These are phyloP conservation scores for Lactifluus piperatus DNA, from an alignment of 768 basidiomycete species.

Conservation along the genomic window DNA sequence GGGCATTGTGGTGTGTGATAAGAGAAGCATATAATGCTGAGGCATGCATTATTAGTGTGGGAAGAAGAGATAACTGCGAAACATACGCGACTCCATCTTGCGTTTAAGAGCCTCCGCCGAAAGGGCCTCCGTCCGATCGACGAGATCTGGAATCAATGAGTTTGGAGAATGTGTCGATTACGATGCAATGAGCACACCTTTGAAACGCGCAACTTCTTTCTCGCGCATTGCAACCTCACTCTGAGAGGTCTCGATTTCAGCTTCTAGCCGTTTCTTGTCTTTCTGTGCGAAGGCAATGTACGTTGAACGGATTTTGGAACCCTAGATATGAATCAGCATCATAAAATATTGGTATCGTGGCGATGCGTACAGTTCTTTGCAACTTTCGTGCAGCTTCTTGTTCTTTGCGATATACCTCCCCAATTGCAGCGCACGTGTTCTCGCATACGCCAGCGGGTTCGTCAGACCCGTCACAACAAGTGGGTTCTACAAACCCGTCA, in stretches of 20 bases:
- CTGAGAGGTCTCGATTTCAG: slow-evolving; percentile 41
- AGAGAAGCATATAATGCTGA: slow-evolving; percentile 75
- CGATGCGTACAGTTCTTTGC: slow-evolving; percentile 58
- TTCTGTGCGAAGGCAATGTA: slow-evolving; percentile 84
- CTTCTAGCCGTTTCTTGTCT: slow-evolving; percentile 80
- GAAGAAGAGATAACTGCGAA: background rate
- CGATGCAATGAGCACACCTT: slow-evolving; percentile 37
- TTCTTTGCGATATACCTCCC: slow-evolving; percentile 57
- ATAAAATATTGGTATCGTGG: background rate
- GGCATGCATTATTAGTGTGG: background rate
- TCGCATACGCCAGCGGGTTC: slow-evolving; percentile 75
- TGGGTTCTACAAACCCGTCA: slow-evolving; percentile 48
- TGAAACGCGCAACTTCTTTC: slow-evolving; percentile 63
- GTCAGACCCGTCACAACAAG: slow-evolving; percentile 96
- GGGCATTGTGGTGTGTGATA: slow-evolving; percentile 59
- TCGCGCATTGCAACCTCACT: slow-evolving; percentile 55
- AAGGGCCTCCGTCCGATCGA: slow-evolving; percentile 67
- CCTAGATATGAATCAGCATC: slow-evolving; percentile 36
- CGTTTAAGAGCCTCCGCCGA: slow-evolving; percentile 75
- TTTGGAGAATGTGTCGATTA: background rate
- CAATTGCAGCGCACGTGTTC: slow-evolving; percentile 69
- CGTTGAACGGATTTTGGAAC: slow-evolving; percentile 81
- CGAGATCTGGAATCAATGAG: slow-evolving; percentile 48
- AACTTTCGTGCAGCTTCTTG: slow-evolving; percentile 69
- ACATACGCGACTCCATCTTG: slow-evolving; percentile 81